Evolutionary conservation across 2,329 filamentous ascomycete genomes (phyloP).

Genomic region (Aspergillus intermedius): DNA sequence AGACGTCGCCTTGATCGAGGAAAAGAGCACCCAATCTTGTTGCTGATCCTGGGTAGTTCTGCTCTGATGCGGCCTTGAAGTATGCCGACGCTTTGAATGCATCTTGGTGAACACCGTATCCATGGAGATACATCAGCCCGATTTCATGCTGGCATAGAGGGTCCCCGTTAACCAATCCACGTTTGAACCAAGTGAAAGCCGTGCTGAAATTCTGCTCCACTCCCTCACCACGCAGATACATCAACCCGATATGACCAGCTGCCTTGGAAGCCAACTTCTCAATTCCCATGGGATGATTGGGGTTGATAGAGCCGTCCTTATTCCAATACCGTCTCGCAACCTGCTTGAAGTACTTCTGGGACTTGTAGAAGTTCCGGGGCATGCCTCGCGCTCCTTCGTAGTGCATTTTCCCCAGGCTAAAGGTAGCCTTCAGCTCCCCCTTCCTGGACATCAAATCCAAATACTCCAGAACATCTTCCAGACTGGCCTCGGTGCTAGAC

Average conservation of each 20-base stretch:
- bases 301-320: slow-evolving; percentile 65
- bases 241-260: slow-evolving; percentile 78
- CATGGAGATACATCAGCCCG: slow-evolving; percentile 75
- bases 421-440: slow-evolving; percentile 79
- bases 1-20: slow-evolving; percentile 80
- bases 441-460: slow-evolving; percentile 84
- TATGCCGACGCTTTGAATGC: slow-evolving; percentile 65
- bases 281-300: slow-evolving; percentile 62
- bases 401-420: slow-evolving; percentile 76
- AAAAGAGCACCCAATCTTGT: slow-evolving; percentile 78
- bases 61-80: slow-evolving; percentile 72
- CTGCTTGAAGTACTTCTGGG: slow-evolving; percentile 73
- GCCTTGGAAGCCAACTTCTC: slow-evolving; percentile 77
- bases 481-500: slow-evolving; percentile 74
- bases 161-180: slow-evolving; percentile 69
- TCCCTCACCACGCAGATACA: slow-evolving; percentile 84
- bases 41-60: slow-evolving; percentile 73
- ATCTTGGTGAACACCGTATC: slow-evolving; percentile 66
- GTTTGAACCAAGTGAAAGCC: slow-evolving; percentile 75
- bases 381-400: slow-evolving; percentile 78
- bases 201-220: slow-evolving; percentile 70
- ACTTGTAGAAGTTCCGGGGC: slow-evolving; percentile 64
- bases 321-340: slow-evolving; percentile 78
- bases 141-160: slow-evolving; percentile 77
- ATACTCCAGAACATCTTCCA: slow-evolving; percentile 93